A percentile compares a stretch with the other conserved stretches of the same genome.
Evolutionary conservation across 139 green algal species (phyloP).

Genomic region (Closterium sp.): DNA sequence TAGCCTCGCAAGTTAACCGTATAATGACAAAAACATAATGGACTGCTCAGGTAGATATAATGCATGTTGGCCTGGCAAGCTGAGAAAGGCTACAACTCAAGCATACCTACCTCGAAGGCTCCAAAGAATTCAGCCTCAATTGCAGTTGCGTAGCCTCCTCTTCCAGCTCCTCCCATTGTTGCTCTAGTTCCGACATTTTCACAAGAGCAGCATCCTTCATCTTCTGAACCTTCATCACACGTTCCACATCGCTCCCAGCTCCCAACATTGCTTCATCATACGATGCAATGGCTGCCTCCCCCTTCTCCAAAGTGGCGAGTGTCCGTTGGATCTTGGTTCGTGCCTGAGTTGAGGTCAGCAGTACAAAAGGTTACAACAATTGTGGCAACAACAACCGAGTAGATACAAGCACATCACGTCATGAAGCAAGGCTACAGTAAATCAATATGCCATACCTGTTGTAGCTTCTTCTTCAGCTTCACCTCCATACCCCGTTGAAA

Average conservation of each 20-base stretch:
- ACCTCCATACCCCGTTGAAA: neutral
- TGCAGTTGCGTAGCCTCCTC: neutral
- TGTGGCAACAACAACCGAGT: too few relatives aligned
- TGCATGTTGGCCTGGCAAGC: too few relatives aligned
- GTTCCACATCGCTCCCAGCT: slow-evolving; percentile 12
- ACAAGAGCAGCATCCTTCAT: neutral
- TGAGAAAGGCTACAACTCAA: too few relatives aligned
- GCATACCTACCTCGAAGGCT: too few relatives aligned
- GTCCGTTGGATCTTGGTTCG: neutral
- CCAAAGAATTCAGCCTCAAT: neutral
- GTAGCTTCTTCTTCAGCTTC: slow-evolving; percentile 14
- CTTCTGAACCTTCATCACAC: slow-evolving; percentile 11
- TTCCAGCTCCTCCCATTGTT: slow-evolving; percentile 26
- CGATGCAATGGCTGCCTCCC: slow-evolving; percentile 11
- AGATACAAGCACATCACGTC: too few relatives aligned
- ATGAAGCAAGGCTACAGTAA: too few relatives aligned
- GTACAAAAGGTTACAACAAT: neutral
- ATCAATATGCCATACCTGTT: slow-evolving; percentile 6
- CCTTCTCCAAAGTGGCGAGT: neutral
- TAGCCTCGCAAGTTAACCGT: neutral
- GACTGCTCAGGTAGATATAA: too few relatives aligned
- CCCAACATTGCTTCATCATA: slow-evolving; percentile 20
- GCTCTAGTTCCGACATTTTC: slow-evolving; percentile 8
- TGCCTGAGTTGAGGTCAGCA: slow-evolving; percentile 23
- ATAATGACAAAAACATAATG: too few relatives aligned